Base-by-base conservation (phyloP, 176 grass and related monocot species). In the Oryza officinalis region DNA sequence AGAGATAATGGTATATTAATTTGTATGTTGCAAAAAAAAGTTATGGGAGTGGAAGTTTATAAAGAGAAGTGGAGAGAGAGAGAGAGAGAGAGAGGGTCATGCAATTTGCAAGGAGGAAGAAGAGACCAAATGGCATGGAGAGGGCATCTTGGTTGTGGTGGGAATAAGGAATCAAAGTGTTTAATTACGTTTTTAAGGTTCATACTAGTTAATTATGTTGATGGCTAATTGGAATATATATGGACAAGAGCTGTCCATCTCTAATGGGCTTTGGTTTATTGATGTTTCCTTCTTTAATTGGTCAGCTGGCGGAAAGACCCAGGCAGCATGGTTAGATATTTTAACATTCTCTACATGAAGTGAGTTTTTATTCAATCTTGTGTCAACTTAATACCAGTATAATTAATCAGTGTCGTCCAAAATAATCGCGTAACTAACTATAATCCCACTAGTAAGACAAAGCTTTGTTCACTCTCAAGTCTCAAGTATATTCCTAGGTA, bases 81-180 rank as follows among this genome's bases (percentile, higher is more conserved):
- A 44, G 64, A 22, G 45, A 50, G 28, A n/a, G 12, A 40, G 37
- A 41, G 40, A 41, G 40, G 40, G 10, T 10, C 40, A 41, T 69
- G 76, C 10, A 10, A 27, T 67, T 66, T 67, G 77, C 63, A 57
- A 30, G 67, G 63, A 61, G 22, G 61, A 49, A 85, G 57, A n/a
- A 61, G 69, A 63, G 63, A 69, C 84, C 82, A 85, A 76, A 85
- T 25, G 23, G 65, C 60, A 72, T 23, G 27, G 45, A 69, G 17
- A 47, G 78, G 80, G 77, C 87, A 89, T 90, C 73, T 85, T 61
- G 18, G 57, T 20, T 59, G 84, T 70, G 92, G 67, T 38, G 47
- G 86, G 72, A 46, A 65, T 10, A 38, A 27, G 83, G 90, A 89
- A 92, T 89, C 86, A 81, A 81, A 61, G 9, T 45, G 30, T n/a